Percentiles rank a stretch among this genome's conserved stretches.
Evolutionary conservation across 768 basidiomycete genomes (phyloP).

Genomic region (Lentinula raphanica): DNA sequence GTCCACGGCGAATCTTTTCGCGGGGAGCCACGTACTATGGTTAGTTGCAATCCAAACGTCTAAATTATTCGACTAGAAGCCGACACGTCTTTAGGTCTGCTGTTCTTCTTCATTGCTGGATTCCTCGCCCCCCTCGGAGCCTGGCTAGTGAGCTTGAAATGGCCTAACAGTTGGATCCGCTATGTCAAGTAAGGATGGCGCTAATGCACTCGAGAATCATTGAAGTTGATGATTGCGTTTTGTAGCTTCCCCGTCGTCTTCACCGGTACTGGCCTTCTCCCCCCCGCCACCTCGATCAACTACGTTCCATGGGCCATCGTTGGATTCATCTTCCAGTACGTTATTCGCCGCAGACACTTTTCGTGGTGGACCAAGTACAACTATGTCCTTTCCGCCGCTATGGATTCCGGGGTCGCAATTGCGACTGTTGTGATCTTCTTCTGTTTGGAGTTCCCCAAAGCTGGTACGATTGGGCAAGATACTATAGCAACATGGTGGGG

Average conservation of each 20-base stretch:
- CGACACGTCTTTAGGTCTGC: constrained; percentile 33
- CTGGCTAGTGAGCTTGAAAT: constrained; percentile 51
- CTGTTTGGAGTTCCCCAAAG: constrained; percentile 51
- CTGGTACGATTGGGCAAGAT: constrained; percentile 52
- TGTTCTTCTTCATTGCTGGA: constrained; percentile 78
- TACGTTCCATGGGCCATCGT: constrained; percentile 64
- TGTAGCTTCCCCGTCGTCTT: constrained; percentile 52
- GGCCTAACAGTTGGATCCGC: constrained; percentile 55
- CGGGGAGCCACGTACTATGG: constrained; percentile 55
- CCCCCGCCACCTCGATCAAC: constrained; percentile 64
- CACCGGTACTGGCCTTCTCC: constrained; percentile 54
- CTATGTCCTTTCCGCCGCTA: constrained; percentile 48
- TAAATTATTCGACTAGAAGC: neutral
- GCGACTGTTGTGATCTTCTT: constrained; percentile 46
- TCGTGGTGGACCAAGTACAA: constrained; percentile 71
- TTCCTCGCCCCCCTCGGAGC: constrained; percentile 52
- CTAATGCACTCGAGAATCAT: neutral
- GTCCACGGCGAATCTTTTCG: constrained; percentile 68
- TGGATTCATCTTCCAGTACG: constrained; percentile 52
- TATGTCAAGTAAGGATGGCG: constrained; percentile 52
- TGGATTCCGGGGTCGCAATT: constrained; percentile 51
- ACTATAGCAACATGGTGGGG: constrained; percentile 69
- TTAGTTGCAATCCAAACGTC: constrained; percentile 15
- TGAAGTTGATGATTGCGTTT: neutral
- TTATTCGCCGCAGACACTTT: constrained; percentile 54